Evolutionary conservation across 768 basidiomycete species (phyloP), one percentile per base, ranked within the genome.

Genomic region (Collybia sordida): DNA sequence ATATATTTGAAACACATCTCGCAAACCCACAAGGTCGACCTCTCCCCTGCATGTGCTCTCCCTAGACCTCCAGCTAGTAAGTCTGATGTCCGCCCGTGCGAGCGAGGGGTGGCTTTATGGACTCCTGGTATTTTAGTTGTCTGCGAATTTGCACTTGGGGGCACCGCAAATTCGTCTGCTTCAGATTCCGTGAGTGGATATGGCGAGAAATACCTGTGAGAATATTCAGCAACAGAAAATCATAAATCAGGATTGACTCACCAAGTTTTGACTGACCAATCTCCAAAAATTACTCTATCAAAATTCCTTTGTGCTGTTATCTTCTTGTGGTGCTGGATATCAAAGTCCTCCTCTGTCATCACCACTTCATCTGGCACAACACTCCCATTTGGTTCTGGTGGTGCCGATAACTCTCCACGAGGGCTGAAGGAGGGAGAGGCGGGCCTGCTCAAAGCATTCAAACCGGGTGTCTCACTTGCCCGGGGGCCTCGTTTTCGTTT

Each of bases 1-100:
- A 94, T 92, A 63, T 99, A 99, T 71, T 97, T 98, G 84, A 98
- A 97, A 71, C 96, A 99, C 53, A 83, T 80, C 57, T 94, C 88
- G 63, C 93, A 96, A 4, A 95, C 91, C 81, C 85, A 94, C 17
- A 95, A 67, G 25, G 72, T 68, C 15, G 81, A 68, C 42, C 75
- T 74, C 54, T 83, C 83, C 3, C 71, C 76, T 15, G 62, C 64
- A 41, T 73, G 69, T 15, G 73, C 70, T 18, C 82, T 73, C 25
- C 73, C 72, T 45, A 87, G 63, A 5, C 85, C 82, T 25, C 87
- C 84, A 0, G 82, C 82, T 15, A 90, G 67, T 21, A 91, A 61
- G 54, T 92, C 89, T 8, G 85, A 85, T 1, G 88, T 89, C 25
- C 90, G 82, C 4, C 82, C 82, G 60, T 88, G 85, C 21, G 86